These are phyloP conservation scores for Starmerella powellii DNA, from an alignment of 805 yeast genomes.

Conservation along the genomic window DNA sequence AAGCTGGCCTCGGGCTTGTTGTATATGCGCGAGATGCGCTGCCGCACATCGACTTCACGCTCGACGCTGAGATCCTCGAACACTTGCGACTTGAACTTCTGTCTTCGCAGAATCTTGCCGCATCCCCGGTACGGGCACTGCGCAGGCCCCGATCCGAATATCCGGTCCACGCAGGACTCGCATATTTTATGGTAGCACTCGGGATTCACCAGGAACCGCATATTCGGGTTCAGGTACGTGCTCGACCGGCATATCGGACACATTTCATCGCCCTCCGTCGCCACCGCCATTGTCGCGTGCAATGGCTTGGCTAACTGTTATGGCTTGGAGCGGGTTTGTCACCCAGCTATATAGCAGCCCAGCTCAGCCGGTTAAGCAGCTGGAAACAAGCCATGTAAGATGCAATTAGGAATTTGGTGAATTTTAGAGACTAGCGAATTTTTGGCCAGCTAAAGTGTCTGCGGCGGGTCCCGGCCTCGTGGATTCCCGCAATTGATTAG, in stretches of 20 bases:
- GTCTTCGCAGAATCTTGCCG: constrained; percentile 73
- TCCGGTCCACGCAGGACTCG: constrained; percentile 88
- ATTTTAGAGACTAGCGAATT: too few relatives aligned
- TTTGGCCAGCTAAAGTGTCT: too few relatives aligned
- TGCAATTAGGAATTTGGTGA: too few relatives aligned
- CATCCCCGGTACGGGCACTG: constrained; percentile 93
- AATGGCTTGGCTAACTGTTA: too few relatives aligned
- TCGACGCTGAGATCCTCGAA: constrained; percentile 87
- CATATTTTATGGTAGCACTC: constrained; percentile 98
- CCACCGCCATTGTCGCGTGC: too few relatives aligned
- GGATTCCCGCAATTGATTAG: too few relatives aligned
- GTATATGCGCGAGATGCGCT: constrained; percentile 60
- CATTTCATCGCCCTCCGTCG: constrained; percentile 41
- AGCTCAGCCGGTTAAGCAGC: too few relatives aligned
- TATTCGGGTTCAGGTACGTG: constrained; percentile 82
- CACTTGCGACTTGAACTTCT: constrained; percentile 80
- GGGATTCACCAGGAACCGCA: constrained; percentile 84
- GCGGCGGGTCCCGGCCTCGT: too few relatives aligned
- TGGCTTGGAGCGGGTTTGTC: too few relatives aligned
- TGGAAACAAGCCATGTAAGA: too few relatives aligned
- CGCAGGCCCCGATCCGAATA: constrained; percentile 88
- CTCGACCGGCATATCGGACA: constrained; percentile 98
- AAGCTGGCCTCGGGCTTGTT: constrained; percentile 75
- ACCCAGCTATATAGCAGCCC: too few relatives aligned
- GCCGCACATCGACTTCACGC: constrained; percentile 81